A percentile compares a stretch with the other conserved stretches of the same genome.
Conservation (phyloP, 139 green algal genomes). For the Pedinophyceae sp. region DNA sequence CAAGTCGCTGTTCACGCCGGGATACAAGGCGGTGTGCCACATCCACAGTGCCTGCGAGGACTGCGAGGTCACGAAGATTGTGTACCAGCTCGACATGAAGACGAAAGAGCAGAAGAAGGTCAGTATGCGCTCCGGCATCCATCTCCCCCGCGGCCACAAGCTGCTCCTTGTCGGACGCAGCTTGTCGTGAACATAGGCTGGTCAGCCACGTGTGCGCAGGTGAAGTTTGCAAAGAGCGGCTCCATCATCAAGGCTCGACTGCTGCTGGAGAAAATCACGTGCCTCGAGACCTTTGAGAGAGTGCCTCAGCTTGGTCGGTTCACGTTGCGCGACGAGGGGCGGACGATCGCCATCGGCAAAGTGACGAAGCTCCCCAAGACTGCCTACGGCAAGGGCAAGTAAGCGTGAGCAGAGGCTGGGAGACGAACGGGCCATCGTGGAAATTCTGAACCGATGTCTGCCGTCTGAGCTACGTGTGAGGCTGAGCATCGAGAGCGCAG, state of each 20-base stretch:
- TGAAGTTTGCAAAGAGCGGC: constrained; percentile 45
- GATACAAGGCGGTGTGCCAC: constrained; percentile 62
- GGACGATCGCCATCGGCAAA: constrained; percentile 77
- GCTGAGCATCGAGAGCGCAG: too few species aligned
- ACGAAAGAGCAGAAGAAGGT: constrained; percentile 42
- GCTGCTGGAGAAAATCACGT: constrained; percentile 51
- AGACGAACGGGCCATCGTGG: too few species aligned
- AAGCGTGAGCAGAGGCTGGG: too few species aligned
- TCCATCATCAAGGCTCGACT: constrained; percentile 45
- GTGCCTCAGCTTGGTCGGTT: constrained; percentile 62
- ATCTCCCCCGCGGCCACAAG: neutral
- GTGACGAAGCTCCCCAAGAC: constrained; percentile 46
- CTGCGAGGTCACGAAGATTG: constrained; percentile 40
- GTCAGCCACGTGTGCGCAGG: constrained; percentile 6
- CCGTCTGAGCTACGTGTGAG: too few species aligned
- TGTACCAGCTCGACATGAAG: constrained; percentile 49
- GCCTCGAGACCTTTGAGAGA: constrained; percentile 57
- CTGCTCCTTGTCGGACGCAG: neutral
- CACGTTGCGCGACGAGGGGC: constrained; percentile 57
- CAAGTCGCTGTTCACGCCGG: constrained; percentile 91
- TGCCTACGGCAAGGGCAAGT: too few species aligned
- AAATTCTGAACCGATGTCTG: too few species aligned
- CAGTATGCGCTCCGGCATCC: constrained; percentile 8
- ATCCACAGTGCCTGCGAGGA: constrained; percentile 63
- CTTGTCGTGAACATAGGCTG: neutral